phyloP scores from a whole-genome alignment of 2,329 filamentous ascomycete genomes.

The Furcasterigmium furcatum region DNA sequence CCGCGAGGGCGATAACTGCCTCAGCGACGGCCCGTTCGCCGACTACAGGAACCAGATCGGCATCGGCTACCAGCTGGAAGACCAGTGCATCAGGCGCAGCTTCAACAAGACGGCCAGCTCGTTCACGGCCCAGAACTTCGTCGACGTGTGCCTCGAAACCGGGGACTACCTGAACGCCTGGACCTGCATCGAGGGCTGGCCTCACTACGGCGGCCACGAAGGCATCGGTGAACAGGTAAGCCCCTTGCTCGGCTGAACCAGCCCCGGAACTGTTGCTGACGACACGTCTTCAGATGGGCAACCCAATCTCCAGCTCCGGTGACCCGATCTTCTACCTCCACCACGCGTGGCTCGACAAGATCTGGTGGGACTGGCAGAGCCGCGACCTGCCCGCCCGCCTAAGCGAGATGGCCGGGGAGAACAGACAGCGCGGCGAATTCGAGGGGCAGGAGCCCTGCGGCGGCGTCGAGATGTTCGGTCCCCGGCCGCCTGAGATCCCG shows the following conservation, averaged over 20 bases:
- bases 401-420: constrained; percentile 3
- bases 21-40: constrained; percentile 2
- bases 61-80: constrained; percentile 6
- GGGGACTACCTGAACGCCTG: constrained; percentile 10
- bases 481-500: constrained; percentile 1
- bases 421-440: background rate
- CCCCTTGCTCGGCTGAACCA: no score
- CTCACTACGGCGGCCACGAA: constrained; percentile 21
- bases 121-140: background rate
- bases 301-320: constrained; percentile 23
- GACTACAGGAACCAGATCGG: constrained; percentile 12
- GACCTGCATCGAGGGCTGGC: constrained; percentile 20
- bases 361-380: constrained; percentile 20
- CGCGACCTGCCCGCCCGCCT: constrained; percentile 5
- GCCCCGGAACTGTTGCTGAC: no score
- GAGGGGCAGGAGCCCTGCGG: background rate
- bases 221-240: constrained; percentile 18
- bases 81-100: constrained; percentile 2
- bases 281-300: no score
- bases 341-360: constrained; percentile 20
- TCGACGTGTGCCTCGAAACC: constrained; percentile 1
- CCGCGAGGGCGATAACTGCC: background rate
- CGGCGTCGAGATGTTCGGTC: background rate
- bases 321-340: constrained; percentile 22
- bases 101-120: background rate